Percentiles rank a stretch among this genome's conserved stretches.
These are phyloP conservation scores for Stentor roeselii DNA, from an alignment of 73 alveolate genomes.

Conservation along the genomic window DNA sequence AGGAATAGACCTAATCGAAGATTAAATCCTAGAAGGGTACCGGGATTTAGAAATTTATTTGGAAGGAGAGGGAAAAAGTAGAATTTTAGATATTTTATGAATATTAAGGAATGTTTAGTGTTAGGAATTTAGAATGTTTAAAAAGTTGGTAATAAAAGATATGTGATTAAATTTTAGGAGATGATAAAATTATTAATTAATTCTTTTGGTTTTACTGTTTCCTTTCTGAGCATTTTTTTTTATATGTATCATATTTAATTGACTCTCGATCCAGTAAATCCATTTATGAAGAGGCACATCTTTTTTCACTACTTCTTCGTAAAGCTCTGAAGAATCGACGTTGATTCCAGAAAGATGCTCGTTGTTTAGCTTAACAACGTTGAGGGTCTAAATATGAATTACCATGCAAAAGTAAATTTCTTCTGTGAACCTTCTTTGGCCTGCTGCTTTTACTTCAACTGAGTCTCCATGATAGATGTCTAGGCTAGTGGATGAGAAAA, in stretches of 20 bases:
- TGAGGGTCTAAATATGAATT: background rate
- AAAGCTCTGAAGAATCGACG: background rate
- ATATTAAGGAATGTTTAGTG: background rate
- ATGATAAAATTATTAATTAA: too few species aligned
- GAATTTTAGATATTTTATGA: background rate
- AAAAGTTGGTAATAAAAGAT: too few species aligned
- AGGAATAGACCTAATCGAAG: background rate
- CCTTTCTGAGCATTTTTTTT: too few species aligned
- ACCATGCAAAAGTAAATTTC: too few species aligned
- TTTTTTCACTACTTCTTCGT: background rate
- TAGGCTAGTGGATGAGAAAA: background rate
- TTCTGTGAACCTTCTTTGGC: too few species aligned
- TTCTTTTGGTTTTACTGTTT: background rate
- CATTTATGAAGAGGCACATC: background rate
- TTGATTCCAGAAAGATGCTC: background rate
- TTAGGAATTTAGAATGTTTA: background rate
- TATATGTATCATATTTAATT: too few species aligned
- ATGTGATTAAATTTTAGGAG: background rate
- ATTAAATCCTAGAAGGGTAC: background rate
- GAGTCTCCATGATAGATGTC: background rate
- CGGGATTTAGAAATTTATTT: too few species aligned
- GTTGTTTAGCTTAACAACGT: background rate
- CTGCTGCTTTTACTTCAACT: too few species aligned
- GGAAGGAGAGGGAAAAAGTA: background rate
- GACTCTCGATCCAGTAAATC: background rate